Percentiles rank a stretch among this genome's conserved stretches.
Evolutionary conservation across 441 rosid genomes (phyloP).

Genomic region (Euphorbia celastroides): DNA sequence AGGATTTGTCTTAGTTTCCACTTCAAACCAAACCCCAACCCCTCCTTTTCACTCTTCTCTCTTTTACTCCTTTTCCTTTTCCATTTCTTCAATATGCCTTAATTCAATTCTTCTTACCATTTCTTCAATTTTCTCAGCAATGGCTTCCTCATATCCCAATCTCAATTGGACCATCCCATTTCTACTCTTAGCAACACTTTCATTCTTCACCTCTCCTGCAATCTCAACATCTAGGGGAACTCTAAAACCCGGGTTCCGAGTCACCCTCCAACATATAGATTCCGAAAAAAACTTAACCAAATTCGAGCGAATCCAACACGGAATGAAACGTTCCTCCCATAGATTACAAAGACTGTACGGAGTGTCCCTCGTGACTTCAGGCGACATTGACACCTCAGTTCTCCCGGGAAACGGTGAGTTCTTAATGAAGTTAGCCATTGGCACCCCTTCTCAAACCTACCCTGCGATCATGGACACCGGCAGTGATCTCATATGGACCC

Average conservation of each 20-base stretch:
- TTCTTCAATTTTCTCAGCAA: not conserved
- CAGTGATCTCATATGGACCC: slow-evolving; percentile 94
- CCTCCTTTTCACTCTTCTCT: not conserved
- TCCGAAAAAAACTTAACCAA: slow-evolving; percentile 72
- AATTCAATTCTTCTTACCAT: not conserved
- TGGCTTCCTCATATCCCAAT: not conserved
- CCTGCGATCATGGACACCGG: slow-evolving; percentile 84
- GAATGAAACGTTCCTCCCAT: slow-evolving; percentile 53
- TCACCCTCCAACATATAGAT: slow-evolving; percentile 57
- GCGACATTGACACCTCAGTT: slow-evolving; percentile 41
- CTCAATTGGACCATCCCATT: not conserved
- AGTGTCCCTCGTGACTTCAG: slow-evolving; percentile 32
- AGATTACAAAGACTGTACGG: slow-evolving; percentile 51
- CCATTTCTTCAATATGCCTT: not conserved
- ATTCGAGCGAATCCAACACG: slow-evolving; percentile 59
- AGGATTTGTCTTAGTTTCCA: slow-evolving; percentile 18
- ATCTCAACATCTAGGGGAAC: slow-evolving; percentile 35
- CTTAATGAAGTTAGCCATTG: slow-evolving; percentile 69
- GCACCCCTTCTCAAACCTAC: slow-evolving; percentile 56
- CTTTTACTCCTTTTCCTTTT: not conserved
- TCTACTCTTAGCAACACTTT: slow-evolving; percentile 8
- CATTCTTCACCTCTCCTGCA: slow-evolving; percentile 16
- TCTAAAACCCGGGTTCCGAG: slow-evolving; percentile 44
- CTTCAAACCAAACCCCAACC: slow-evolving; percentile 2
- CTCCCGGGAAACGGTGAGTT: slow-evolving; percentile 76